Conservation (phyloP, 1,284 basidiomycete species). For the Melampsora americana region DNA sequence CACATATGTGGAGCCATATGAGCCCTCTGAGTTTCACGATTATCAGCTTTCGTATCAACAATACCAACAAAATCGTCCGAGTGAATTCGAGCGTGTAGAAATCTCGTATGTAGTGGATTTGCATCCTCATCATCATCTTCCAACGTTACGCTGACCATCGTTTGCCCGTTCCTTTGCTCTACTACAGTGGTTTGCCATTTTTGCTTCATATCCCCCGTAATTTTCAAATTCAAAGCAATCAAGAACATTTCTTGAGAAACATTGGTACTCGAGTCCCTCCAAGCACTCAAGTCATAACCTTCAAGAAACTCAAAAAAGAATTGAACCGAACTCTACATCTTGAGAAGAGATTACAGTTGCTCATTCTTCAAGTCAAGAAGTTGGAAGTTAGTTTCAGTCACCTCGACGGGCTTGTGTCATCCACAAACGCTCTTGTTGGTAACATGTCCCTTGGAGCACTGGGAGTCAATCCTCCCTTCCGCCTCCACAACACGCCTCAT, state of each 20-base stretch:
- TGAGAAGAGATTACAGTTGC: slow-evolving; percentile 20
- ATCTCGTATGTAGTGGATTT: slow-evolving; percentile 21
- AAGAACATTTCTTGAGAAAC: slow-evolving; percentile 5
- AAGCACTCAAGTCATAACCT: slow-evolving; percentile 13
- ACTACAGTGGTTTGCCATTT: slow-evolving; percentile 39
- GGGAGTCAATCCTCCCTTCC: not conserved
- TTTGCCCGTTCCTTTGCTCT: not conserved
- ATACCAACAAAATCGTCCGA: not conserved
- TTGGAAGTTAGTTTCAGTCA: slow-evolving; percentile 20
- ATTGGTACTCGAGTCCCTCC: not conserved
- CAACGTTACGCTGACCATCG: not conserved
- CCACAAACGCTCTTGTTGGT: slow-evolving; percentile 2
- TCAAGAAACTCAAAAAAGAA: slow-evolving; percentile 20
- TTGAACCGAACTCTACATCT: slow-evolving; percentile 32
- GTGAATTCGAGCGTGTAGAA: slow-evolving; percentile 35
- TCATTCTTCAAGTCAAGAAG: slow-evolving; percentile 37
- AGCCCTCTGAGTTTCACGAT: not conserved
- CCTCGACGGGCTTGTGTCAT: slow-evolving; percentile 15
- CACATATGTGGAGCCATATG: slow-evolving; percentile 6
- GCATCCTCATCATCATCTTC: not conserved
- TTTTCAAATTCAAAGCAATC: not conserved
- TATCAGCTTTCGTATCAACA: not conserved
- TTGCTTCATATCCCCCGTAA: slow-evolving; percentile 30
- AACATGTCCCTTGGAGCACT: slow-evolving; percentile 9
- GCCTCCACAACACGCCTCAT: slow-evolving; percentile 13